Percentiles rank a stretch among this genome's conserved stretches.
Conservation (phyloP, 495 filamentous ascomycete species). For the Aspergillus wentii region DNA sequence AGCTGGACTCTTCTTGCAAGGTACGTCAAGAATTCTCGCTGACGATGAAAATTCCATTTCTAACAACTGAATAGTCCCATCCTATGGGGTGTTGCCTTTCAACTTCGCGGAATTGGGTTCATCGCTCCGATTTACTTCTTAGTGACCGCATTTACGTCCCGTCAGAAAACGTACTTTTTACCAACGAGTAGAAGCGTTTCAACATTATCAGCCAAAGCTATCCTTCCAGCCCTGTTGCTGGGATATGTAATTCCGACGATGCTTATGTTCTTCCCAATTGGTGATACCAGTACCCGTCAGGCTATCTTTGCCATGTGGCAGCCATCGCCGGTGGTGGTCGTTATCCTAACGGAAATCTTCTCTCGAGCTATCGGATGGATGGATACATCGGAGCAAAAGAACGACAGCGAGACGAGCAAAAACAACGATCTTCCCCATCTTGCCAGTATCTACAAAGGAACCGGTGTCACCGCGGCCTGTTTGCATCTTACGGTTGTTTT, state of each 20-base stretch:
- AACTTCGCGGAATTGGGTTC: slow-evolving; percentile 14
- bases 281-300: slow-evolving; percentile 2
- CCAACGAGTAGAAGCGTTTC: slow-evolving; percentile 1
- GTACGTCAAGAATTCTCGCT: neutral
- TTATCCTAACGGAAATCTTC: slow-evolving; percentile 6
- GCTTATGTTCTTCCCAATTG: slow-evolving; percentile 11
- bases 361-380: no score
- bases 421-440: slow-evolving; percentile 3
- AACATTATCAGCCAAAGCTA: slow-evolving; percentile 3
- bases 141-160: slow-evolving; percentile 4
- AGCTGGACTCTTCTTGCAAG: slow-evolving; percentile 9
- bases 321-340: slow-evolving; percentile 8
- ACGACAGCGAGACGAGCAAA: neutral
- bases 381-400: no score
- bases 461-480: slow-evolving; percentile 8
- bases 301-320: slow-evolving; percentile 11
- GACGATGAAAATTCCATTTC: neutral
- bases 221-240: slow-evolving; percentile 10
- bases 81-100: slow-evolving; percentile 13
- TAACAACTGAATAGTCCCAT: neutral
- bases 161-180: slow-evolving; percentile 1
- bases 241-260: slow-evolving; percentile 10
- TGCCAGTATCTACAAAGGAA: slow-evolving; percentile 5
- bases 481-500: slow-evolving; percentile 7
- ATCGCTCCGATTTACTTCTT: slow-evolving; percentile 14